Conservation (phyloP, 768 basidiomycete genomes). For the Mycena crocata region DNA sequence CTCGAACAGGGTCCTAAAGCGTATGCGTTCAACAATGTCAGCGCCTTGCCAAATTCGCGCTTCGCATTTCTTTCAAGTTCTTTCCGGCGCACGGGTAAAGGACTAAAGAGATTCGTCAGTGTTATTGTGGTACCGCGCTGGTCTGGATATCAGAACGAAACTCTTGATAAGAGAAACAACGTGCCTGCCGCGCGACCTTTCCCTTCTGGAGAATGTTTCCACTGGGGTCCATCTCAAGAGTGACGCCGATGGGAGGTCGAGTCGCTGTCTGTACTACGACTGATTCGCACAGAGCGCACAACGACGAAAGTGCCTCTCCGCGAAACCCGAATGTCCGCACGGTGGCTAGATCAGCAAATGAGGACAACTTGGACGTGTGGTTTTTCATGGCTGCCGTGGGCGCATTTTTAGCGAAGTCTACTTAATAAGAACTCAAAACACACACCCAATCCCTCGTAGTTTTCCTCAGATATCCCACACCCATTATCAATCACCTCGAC, state of each 20-base stretch:
- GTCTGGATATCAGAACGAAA: neutral
- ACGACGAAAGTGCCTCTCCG: slow-evolving; percentile 94
- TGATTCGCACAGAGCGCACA: slow-evolving; percentile 84
- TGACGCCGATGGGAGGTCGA: slow-evolving; percentile 80
- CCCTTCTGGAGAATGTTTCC: slow-evolving; percentile 70
- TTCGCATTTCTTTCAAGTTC: slow-evolving; percentile 91
- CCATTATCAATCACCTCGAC: slow-evolving; percentile 97
- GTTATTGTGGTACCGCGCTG: slow-evolving; percentile 90
- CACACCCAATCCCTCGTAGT: slow-evolving; percentile 85
- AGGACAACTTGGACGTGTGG: slow-evolving; percentile 90
- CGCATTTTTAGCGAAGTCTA: neutral
- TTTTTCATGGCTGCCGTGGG: slow-evolving; percentile 80
- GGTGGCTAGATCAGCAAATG: slow-evolving; percentile 76
- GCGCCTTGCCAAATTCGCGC: slow-evolving; percentile 88
- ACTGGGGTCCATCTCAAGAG: slow-evolving; percentile 76
- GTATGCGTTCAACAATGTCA: slow-evolving; percentile 88
- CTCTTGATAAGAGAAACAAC: slow-evolving; percentile 25
- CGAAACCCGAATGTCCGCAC: slow-evolving; percentile 93
- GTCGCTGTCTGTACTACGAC: slow-evolving; percentile 84
- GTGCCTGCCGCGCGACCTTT: slow-evolving; percentile 83
- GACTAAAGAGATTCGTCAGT: slow-evolving; percentile 77
- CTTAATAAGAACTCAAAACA: slow-evolving; percentile 6
- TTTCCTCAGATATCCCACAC: slow-evolving; percentile 79
- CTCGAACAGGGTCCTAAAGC: slow-evolving; percentile 89
- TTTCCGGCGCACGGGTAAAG: slow-evolving; percentile 91